Conservation (phyloP, 495 filamentous ascomycete species). For the Penicillium cinerascens region DNA sequence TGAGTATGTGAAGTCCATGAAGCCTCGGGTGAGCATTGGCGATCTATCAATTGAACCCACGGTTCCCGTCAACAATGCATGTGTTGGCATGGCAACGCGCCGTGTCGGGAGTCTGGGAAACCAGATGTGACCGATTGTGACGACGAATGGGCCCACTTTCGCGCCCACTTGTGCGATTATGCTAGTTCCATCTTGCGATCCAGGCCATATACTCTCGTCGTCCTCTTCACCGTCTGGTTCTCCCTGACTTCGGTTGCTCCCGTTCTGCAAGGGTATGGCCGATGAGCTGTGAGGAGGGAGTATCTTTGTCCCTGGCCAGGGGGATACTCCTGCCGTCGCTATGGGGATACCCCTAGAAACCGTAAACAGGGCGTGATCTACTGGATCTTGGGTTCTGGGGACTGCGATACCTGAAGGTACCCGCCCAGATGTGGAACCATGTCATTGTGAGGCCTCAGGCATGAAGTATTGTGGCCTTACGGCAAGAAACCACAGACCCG, state of each 20-base stretch:
- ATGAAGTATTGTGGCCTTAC: slow-evolving; percentile 3
- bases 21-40: slow-evolving; percentile 26
- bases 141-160: slow-evolving; percentile 18
- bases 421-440: slow-evolving; percentile 6
- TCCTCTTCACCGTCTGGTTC: background rate
- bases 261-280: slow-evolving; percentile 20
- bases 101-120: slow-evolving; percentile 33
- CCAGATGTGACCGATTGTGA: slow-evolving; percentile 16
- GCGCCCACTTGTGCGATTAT: slow-evolving; percentile 10
- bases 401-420: background rate
- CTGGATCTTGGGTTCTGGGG: slow-evolving; percentile 10
- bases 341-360: slow-evolving; percentile 19
- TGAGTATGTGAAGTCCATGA: slow-evolving; percentile 20
- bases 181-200: slow-evolving; percentile 7
- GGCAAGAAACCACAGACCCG: background rate
- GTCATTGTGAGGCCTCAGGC: slow-evolving; percentile 15
- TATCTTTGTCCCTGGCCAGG: slow-evolving; percentile 6
- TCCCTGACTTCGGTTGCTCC: slow-evolving; percentile 8
- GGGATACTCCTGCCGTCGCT: slow-evolving; percentile 17
- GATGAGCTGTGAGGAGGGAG: slow-evolving; percentile 19
- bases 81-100: slow-evolving; percentile 43
- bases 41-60: slow-evolving; percentile 37
- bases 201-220: slow-evolving; percentile 8
- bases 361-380: slow-evolving; percentile 11
- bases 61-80: slow-evolving; percentile 45